Base-by-base conservation (phyloP, 306 rosid genomes). In the Cucurbita moschata region DNA sequence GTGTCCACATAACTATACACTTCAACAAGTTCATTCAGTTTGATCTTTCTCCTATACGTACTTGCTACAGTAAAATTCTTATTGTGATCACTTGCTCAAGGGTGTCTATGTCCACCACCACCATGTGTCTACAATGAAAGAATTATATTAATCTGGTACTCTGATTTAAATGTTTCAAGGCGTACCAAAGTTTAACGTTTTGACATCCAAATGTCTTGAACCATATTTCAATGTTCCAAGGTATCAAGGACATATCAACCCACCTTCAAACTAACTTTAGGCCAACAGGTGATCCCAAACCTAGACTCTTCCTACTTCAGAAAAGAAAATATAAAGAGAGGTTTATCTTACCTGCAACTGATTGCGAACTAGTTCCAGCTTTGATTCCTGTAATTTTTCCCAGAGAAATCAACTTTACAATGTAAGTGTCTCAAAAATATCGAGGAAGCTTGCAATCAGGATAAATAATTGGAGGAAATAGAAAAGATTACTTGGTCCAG, bases 321-420 rank as follows among this genome's bases (percentile, higher is more conserved):
- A 59, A 78, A 61, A 16, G 8, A 37, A 62, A 62, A 61, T 19
- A 67, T 35, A 75, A 4, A 23, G 30, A 75, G 56, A 13, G 23
- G 10, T 11, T 55, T 40, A 77, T 72, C 92, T 89, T 82, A 92
- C 97, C 74, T 83, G 96, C 85, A 92, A 83, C 79, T 85, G 94
- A 71, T 76, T n/a, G 79, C 72, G 84, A 82, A 92, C 81, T 74
- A 74, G 71, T 59, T 85, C 89, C 84, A 87, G 92, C 85, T 83
- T 82, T 82, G 88, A 80, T 85, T 87, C 97, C 97, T 92, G 90
- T 71, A 77, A 85, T 61, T 12, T 46, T 47, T 12, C 72, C 61
- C 37, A 61, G 37, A 56, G 56, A 26, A 30, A 26, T 26, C 58
- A 70, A 47, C 57, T 26, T 68, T 13, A 68, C 19, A 47, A 13